phyloP scores from a whole-genome alignment of 164 flowering plant species.

The Annona squamosa region DNA sequence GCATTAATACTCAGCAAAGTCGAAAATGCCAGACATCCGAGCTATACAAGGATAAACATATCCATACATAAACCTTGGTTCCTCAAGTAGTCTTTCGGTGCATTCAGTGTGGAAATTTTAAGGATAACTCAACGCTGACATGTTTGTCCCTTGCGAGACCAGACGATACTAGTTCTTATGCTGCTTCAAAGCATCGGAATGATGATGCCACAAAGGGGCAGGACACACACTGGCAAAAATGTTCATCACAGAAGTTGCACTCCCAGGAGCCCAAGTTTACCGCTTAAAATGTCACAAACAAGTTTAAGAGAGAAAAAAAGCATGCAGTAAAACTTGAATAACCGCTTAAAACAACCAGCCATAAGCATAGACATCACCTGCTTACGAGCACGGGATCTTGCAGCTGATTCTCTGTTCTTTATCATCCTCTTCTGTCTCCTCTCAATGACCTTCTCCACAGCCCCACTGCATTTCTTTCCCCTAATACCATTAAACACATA shows the following conservation, averaged over 20 bases:
- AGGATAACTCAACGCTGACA: background rate
- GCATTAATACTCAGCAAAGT: no score
- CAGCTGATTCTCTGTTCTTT: slow-evolving; percentile 93
- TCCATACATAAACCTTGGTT: background rate
- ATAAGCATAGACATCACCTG: slow-evolving; percentile 41
- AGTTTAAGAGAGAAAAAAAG: background rate
- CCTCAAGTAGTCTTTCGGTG: background rate
- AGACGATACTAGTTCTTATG: background rate
- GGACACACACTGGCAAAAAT: background rate
- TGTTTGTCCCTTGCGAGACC: background rate
- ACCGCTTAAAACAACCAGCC: background rate
- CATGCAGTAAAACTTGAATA: background rate
- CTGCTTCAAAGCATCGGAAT: background rate
- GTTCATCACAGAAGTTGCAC: background rate
- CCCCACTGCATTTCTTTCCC: slow-evolving; percentile 50
- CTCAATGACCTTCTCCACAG: slow-evolving; percentile 82
- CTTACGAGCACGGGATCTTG: slow-evolving; percentile 95
- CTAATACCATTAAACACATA: slow-evolving; percentile 50
- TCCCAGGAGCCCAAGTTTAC: no score
- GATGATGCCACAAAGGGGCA: background rate
- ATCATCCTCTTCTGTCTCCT: slow-evolving; percentile 92
- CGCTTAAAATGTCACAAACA: slow-evolving; percentile 1
- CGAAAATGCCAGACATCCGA: background rate
- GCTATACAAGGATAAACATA: background rate
- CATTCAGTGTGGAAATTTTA: background rate